Base-by-base conservation (phyloP, 495 filamentous ascomycete species). In the Zalerion maritima region DNA sequence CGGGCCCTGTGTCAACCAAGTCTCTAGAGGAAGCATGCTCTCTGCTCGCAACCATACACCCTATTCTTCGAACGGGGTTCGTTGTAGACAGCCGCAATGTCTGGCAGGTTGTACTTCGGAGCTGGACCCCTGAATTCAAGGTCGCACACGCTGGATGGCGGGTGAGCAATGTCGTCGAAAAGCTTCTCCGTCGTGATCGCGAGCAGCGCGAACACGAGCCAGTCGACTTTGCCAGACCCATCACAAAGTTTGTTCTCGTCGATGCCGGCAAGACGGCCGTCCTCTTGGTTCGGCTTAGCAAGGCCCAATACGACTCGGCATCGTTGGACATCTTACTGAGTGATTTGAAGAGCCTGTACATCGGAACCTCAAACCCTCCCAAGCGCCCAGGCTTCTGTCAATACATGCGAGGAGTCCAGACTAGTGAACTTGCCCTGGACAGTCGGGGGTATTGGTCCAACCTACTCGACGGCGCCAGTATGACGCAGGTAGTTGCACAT, bases 181-280 rank as follows among this genome's bases (percentile, higher is more conserved):
- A 61, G 41, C 27, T 50, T 12, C 47, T 64, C 22, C 50, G 47
- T 29, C 55, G 55, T 34, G 60, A 64, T 10, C 52, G 56, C 18
- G 27, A 42, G 2, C 37, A 32, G 5, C n/a, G n/a, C n/a, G n/a
- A n/a, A n/a, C n/a, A n/a, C n/a, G n/a, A n/a, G n/a, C 44, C 47
- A 3, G 41, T 55, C 17, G 48, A 50, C 6, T 62, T 62, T 18
- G 46, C 50, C 28, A 34, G 40, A 1, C 58, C 60, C 0, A 36
- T 62, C 26, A 62, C 60, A 10, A 62, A 59, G 28, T 64, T 64
- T 35, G 50, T 42, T 20, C 60, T 61, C 24, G 28, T 64, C 12
- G 60, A 64, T 18, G 60, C 47, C 0, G 47, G 54, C 18, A 62
- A 58, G 41, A 57, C 55, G 28, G 61, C 58, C n/a, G 37, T 46